Evolutionary conservation across 1,139 yeast genomes (phyloP), one percentile per base, ranked within the genome.

Genomic region (Diutina siamensis): DNA sequence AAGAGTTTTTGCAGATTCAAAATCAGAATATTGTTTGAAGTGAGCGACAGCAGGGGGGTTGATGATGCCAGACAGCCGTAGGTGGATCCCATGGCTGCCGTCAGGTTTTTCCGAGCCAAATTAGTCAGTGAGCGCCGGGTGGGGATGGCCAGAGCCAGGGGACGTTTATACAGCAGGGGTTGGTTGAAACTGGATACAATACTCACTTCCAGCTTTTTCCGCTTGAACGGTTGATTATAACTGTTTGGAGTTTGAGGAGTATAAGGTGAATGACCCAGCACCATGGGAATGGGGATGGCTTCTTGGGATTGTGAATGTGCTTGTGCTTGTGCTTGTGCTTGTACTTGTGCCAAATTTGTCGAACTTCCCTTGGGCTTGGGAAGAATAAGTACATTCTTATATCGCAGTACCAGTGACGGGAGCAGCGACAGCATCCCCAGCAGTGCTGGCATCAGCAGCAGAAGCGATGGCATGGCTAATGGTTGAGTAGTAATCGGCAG

Each of bases 181-280:
- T 35, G 40, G 3, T 35, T 35, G 32, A 25, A 47, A 10, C 48
- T 52, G 3, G 47, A 38, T 10, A 48, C 52, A 13, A 59, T 53
- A 47, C 57, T 63, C 21, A 62, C 51, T 44, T 69, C 74, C 0
- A 72, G 64, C 57, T 68, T 70, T 50, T 69, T 69, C 32, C 76
- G 52, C 55, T 71, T 71, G 52, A 68, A 68, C 46, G 59, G 68
- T 53, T 64, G 68, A 49, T 58, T 60, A 32, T 55, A 31, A 28
- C 48, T 50, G 44, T 48, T 52, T 35, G 59, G 66, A 8, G 63
- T 63, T 20, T 69, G 65, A 59, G 9, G 66, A 60, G 35, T 52
- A 49, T 40, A 53, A 46, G 44, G 46, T 45, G 50, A 42, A 40
- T 7, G 51, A 42, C 20, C 48, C 40, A 28, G 21, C 22, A 3